Evolutionary conservation across 1,139 yeast genomes (phyloP), one percentile per base, ranked within the genome.

Genomic region (Saccharomyces hybrid): DNA sequence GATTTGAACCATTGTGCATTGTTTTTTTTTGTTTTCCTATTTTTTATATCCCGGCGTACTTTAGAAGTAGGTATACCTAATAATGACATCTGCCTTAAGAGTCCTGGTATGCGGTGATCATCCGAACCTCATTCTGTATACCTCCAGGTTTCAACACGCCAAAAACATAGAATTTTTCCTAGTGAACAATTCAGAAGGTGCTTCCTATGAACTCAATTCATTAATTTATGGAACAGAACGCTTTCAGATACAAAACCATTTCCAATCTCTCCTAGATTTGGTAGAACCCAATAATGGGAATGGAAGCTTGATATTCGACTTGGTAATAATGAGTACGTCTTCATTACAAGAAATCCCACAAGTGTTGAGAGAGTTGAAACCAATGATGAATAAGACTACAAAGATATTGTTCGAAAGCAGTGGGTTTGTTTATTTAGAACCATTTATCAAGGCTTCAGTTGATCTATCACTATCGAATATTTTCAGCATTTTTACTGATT

Each of bases 371-470:
- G 66, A 69, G 44, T 57, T 79, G 41, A 61, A 70, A 5, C 64
- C 72, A 1, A 56, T 74, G 31, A 56, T 78, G 38, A 67, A 67
- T 47, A 62, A 63, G 61, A 73, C 62, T 49, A 75, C 88, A 20
- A 72, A 82, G 47, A 70, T 86, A 5, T 71, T 85, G 28, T 72
- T 86, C 42, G 93, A 86, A 69, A 78, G 83, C 53, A 80, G 89
- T 1, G 88, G 88, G 4, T 85, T 80, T 64, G 79, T 86, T 53
- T 83, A 83, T 64, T 69, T 86, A 55, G 91, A 86, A 66, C 85
- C 87, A 5, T 84, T 85, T 66, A 76, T 85, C 42, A 73, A 64
- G 54, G 65, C 61, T 60, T 66, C 76, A 52, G 32, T 61, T 55
- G 58, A 63, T 54, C 50, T 54, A 56, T 48, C 64, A 46, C 69